Conservation (phyloP, 2,329 filamentous ascomycete genomes). For the Parastagonospora nodorum region DNA sequence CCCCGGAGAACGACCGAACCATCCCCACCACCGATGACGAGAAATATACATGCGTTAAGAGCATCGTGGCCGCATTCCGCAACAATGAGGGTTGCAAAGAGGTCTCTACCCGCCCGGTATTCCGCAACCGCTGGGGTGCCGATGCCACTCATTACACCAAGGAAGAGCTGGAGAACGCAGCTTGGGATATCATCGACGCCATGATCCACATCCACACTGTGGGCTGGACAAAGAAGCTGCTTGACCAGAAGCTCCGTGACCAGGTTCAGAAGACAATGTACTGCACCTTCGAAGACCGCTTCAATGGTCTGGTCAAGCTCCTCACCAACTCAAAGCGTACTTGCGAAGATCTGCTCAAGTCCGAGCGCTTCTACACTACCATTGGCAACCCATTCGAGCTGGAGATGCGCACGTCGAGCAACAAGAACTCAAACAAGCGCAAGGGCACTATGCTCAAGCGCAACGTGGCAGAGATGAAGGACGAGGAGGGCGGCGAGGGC, state of each 20-base stretch:
- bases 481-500: too few species aligned
- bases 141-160: slow-evolving; percentile 3
- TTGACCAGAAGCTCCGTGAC: slow-evolving; percentile 9
- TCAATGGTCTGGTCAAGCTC: slow-evolving; percentile 4
- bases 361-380: slow-evolving; percentile 4
- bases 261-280: slow-evolving; percentile 7
- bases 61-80: slow-evolving; percentile 4
- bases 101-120: background rate
- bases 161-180: background rate
- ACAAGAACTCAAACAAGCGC: slow-evolving; percentile 18
- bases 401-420: slow-evolving; percentile 7
- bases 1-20: background rate
- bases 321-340: slow-evolving; percentile 12
- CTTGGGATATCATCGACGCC: slow-evolving; percentile 3
- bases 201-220: slow-evolving; percentile 9
- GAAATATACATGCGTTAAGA: background rate
- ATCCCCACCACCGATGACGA: slow-evolving; percentile 2
- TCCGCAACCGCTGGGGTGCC: slow-evolving; percentile 9
- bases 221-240: slow-evolving; percentile 12
- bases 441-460: slow-evolving; percentile 18
- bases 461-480: too few species aligned
- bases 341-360: slow-evolving; percentile 16
- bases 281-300: slow-evolving; percentile 15
- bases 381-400: slow-evolving; percentile 10
- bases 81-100: slow-evolving; percentile 10